Evolutionary conservation across 768 basidiomycete genomes (phyloP).

Genomic region (Mycena kentingensis): DNA sequence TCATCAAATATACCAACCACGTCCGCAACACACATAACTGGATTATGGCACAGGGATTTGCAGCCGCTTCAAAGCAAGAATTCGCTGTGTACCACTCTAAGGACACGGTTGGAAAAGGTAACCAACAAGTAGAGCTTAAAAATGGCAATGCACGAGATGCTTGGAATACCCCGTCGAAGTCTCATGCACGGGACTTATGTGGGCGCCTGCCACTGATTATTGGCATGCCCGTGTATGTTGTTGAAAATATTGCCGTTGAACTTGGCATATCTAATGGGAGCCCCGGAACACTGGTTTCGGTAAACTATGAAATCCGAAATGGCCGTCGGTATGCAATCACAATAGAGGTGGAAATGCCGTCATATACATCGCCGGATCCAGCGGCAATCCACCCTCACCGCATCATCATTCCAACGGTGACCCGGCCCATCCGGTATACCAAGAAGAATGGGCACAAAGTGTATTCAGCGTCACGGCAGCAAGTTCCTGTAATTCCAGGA

Average conservation of each 20-base stretch:
- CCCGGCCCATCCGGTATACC: neutral
- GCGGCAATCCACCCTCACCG: slow-evolving; percentile 2
- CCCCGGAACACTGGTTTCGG: slow-evolving; percentile 7
- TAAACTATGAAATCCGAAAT: slow-evolving; percentile 6
- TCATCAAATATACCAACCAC: slow-evolving; percentile 16
- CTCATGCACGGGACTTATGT: slow-evolving; percentile 13
- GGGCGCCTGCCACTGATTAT: slow-evolving; percentile 16
- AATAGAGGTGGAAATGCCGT: slow-evolving; percentile 13
- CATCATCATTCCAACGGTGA: neutral
- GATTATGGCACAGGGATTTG: slow-evolving; percentile 13
- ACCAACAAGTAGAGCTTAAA: neutral
- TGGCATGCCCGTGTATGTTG: slow-evolving; percentile 22
- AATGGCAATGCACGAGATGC: slow-evolving; percentile 14
- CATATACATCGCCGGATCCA: slow-evolving; percentile 4
- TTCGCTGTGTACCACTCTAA: slow-evolving; percentile 14
- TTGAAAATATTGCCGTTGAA: slow-evolving; percentile 22
- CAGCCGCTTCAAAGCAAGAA: slow-evolving; percentile 6
- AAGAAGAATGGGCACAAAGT: neutral
- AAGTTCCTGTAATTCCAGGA: slow-evolving; percentile 17
- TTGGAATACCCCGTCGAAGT: slow-evolving; percentile 17
- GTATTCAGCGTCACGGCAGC: slow-evolving; percentile 3
- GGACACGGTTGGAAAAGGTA: slow-evolving; percentile 2
- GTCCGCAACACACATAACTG: slow-evolving; percentile 20
- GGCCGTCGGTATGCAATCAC: slow-evolving; percentile 19
- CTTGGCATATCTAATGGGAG: slow-evolving; percentile 21